phyloP scores from a whole-genome alignment of 2,329 filamentous ascomycete genomes.

The Fusarium siculi region DNA sequence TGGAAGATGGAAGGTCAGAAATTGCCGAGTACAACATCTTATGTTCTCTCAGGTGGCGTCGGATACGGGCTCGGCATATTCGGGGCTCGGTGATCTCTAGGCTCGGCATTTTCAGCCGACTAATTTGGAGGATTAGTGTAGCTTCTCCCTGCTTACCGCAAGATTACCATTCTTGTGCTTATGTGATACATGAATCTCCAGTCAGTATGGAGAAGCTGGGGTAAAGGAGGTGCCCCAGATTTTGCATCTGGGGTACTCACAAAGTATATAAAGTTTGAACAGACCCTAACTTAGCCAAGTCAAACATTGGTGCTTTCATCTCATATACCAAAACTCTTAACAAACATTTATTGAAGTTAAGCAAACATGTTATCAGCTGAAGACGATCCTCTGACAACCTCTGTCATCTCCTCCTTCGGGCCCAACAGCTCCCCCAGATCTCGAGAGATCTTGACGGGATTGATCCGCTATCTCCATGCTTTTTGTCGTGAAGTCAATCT shows the following conservation, averaged over 20 bases:
- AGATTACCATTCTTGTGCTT: too few relatives aligned
- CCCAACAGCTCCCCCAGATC: background rate
- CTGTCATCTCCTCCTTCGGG: background rate
- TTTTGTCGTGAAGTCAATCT: background rate
- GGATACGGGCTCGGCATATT: background rate
- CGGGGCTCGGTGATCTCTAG: background rate
- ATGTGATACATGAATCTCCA: rapidly evolving
- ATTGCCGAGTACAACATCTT: background rate
- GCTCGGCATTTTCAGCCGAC: background rate
- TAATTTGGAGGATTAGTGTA: too few relatives aligned
- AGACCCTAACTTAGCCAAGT: rapidly evolving
- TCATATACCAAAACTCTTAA: rapidly evolving
- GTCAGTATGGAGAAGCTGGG: background rate
- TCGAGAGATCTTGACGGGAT: background rate
- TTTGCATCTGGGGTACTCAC: background rate
- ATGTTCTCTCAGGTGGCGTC: background rate
- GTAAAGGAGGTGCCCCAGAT: background rate
- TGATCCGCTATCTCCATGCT: background rate
- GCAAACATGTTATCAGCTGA: background rate
- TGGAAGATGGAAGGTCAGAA: background rate
- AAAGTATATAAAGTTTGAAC: background rate
- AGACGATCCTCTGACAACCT: background rate
- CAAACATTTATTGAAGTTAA: rapidly evolving
- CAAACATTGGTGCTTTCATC: background rate
- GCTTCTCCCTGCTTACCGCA: too few relatives aligned